Conservation (phyloP, 306 rosid species). For the Mimosa pudica region DNA sequence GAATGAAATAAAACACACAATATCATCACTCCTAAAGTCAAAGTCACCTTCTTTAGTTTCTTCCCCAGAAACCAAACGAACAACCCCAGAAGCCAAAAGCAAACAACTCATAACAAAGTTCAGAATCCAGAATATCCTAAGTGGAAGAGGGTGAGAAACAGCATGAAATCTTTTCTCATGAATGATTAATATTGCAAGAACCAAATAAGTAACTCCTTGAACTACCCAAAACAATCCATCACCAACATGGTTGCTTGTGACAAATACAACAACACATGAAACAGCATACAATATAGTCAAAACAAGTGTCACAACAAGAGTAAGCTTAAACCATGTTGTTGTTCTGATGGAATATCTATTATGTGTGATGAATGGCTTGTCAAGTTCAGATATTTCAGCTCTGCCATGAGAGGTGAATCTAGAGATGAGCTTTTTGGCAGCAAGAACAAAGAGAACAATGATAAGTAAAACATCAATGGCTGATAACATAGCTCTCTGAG, state of each 20-base stretch:
- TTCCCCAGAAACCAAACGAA: constrained; percentile 53
- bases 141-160: constrained; percentile 62
- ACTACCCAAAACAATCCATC: constrained; percentile 78
- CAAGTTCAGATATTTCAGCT: constrained; percentile 42
- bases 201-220: constrained; percentile 65
- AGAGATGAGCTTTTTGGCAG: constrained; percentile 54
- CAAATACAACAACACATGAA: constrained; percentile 50
- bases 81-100: constrained; percentile 64
- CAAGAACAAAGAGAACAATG: constrained; percentile 51
- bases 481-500: constrained; percentile 76
- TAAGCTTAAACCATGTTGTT: constrained; percentile 59
- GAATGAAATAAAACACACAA: constrained; percentile 53
- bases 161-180: constrained; percentile 70
- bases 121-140: constrained; percentile 71
- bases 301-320: constrained; percentile 48
- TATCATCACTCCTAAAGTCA: constrained; percentile 61
- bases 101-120: constrained; percentile 50
- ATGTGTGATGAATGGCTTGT: constrained; percentile 54
- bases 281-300: constrained; percentile 51
- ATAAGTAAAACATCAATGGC: constrained; percentile 53
- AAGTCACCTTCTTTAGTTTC: constrained; percentile 32
- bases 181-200: constrained; percentile 53
- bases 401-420: constrained; percentile 45
- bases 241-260: constrained; percentile 37
- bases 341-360: constrained; percentile 40